These are phyloP conservation scores for Zymoseptoria tritici DNA, from an alignment of 2,329 filamentous ascomycete genomes.

Conservation along the genomic window DNA sequence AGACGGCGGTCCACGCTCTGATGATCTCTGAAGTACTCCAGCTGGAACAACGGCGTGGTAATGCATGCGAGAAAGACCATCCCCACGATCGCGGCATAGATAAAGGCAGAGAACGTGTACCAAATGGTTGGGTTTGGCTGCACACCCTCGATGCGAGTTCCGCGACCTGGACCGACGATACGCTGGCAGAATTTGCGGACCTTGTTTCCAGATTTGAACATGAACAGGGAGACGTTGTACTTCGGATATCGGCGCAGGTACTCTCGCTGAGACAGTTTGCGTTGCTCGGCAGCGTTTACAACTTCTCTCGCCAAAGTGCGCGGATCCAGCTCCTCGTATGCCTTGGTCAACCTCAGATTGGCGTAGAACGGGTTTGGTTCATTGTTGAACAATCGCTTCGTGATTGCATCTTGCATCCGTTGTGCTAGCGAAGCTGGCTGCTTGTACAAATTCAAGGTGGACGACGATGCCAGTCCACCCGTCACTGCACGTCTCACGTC, in stretches of 20 bases:
- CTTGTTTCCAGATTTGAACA: constrained; percentile 72
- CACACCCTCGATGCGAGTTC: constrained; percentile 77
- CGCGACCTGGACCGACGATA: constrained; percentile 85
- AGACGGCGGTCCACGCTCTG: constrained; percentile 40
- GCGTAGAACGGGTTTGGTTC: constrained; percentile 96
- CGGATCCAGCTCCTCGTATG: constrained; percentile 74
- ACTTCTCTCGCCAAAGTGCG: constrained; percentile 85
- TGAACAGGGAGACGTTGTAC: constrained; percentile 87
- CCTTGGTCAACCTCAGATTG: constrained; percentile 60
- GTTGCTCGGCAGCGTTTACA: constrained; percentile 70
- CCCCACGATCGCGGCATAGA: constrained; percentile 87
- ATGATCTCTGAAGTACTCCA: constrained; percentile 59
- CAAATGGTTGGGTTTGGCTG: constrained; percentile 83
- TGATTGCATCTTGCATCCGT: constrained; percentile 19
- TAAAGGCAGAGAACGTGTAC: constrained; percentile 88
- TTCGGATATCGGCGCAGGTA: constrained; percentile 79
- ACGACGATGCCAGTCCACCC: constrained; percentile 7
- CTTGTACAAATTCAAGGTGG: constrained; percentile 10
- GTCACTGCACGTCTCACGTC: constrained; percentile 14
- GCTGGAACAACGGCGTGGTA: constrained; percentile 90
- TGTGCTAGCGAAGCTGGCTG: constrained; percentile 18
- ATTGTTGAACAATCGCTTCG: constrained; percentile 29
- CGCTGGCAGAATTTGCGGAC: constrained; percentile 78
- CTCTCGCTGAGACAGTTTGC: constrained; percentile 82
- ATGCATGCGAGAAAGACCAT: constrained; percentile 97